These are phyloP conservation scores for Calonectria pauciramosa DNA, from an alignment of 2,329 filamentous ascomycete genomes.

Conservation along the genomic window DNA sequence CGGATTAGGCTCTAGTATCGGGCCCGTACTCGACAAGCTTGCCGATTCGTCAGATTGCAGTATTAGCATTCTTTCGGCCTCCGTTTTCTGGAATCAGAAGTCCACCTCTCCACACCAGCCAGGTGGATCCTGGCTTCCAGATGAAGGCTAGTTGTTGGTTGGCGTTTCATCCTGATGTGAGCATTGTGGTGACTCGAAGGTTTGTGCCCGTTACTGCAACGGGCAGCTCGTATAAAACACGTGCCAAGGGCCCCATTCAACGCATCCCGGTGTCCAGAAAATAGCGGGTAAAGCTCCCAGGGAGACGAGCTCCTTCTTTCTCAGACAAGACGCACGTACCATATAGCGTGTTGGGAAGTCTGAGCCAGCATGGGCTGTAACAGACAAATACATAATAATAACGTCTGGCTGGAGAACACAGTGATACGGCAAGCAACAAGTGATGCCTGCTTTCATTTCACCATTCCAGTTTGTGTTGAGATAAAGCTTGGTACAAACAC, in stretches of 20 bases:
- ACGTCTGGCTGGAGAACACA: background rate
- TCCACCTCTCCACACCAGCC: background rate
- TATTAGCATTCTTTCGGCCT: background rate
- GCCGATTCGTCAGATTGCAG: background rate
- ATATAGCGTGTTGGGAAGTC: background rate
- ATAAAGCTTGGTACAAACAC: background rate
- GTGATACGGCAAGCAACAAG: background rate
- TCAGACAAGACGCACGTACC: background rate
- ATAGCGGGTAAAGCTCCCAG: background rate
- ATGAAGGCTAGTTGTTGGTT: background rate
- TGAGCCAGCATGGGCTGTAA: background rate
- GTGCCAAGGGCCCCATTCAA: background rate
- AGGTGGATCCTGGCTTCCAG: background rate
- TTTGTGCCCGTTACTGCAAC: background rate
- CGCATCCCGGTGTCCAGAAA: background rate
- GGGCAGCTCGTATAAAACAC: slow-evolving; percentile 1
- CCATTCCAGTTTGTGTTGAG: background rate
- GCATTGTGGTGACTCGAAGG: background rate
- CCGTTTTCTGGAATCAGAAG: background rate
- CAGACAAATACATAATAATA: background rate
- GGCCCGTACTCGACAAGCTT: background rate
- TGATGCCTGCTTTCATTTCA: background rate
- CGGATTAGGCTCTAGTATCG: background rate
- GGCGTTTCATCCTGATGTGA: background rate
- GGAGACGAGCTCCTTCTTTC: background rate